Evolutionary conservation across 2,329 filamentous ascomycete genomes (phyloP), one percentile per base, ranked within the genome.

Genomic region (Bretziella fagacearum): DNA sequence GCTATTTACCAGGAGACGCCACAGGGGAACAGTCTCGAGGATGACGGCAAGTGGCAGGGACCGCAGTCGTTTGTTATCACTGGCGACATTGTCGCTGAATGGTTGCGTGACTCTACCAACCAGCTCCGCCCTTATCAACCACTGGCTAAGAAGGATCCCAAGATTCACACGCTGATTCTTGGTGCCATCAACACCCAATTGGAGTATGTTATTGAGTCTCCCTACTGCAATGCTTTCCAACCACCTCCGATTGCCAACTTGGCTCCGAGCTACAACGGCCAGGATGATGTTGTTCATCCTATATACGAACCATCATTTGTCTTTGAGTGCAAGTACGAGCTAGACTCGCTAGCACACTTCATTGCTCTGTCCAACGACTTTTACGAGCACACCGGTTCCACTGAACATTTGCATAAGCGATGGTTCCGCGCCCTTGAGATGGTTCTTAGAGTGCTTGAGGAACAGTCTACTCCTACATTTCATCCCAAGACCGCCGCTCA

Each of bases 261-360:
- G 1, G 64, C 70, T 3, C 67, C 80, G 4, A 79, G 78, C 13
- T 71, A 74, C 55, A 94, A 89, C 56, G 84, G 84, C 2, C 84
- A 94, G 59, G 73, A 80, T 17, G 91, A 98, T 57, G 63, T 60
- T 6, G 91, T 98, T 0, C 85, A 94, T 56, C 91, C 91, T 0
- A 69, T 70, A 1, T 96, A 93, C 58, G 86, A 96, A 57, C 81
- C 81, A 0, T 74, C 70, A 0, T 74, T 79, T 42, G 91, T 98
- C 3, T 98, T 95, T 54, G 91, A 98, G 63, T 98, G 91, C 74
- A 98, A 98, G 64, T 98, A 96, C 63, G 91, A 98, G 65, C 77
- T 98, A 18, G 91, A 98, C 63, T 95, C 87, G 6, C 70, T 98
- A 0, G 91, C 87, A 0, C 81, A 93, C 58, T 98, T 98, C 60